Evolutionary conservation across 2,329 filamentous ascomycete genomes (phyloP).

Genomic region (Nigrospora oryzae): DNA sequence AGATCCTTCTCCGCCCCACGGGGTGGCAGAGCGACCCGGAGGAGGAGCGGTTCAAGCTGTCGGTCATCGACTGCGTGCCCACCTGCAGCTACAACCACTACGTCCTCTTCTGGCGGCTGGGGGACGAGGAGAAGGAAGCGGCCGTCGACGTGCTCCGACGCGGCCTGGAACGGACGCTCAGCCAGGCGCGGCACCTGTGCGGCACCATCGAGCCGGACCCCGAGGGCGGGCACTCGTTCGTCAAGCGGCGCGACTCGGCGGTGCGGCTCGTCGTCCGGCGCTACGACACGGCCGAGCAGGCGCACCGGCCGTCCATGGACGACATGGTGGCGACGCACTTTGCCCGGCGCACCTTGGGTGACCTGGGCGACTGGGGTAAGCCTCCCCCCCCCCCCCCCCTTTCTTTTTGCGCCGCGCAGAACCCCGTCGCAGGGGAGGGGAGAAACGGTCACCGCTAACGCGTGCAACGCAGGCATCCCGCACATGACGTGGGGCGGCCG

Average conservation of each 20-base stretch:
- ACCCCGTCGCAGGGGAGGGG: too few relatives aligned
- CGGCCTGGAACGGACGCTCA: conserved; percentile 23
- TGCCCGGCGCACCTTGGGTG: conserved; percentile 18
- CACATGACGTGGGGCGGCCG: conserved; percentile 30
- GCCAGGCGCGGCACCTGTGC: conserved; percentile 26
- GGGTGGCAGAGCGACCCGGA: conserved; percentile 3
- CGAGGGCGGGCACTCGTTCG: conserved; percentile 24
- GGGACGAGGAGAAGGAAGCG: background rate
- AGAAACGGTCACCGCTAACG: too few relatives aligned
- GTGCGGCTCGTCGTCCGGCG: conserved; percentile 26
- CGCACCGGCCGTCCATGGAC: conserved; percentile 24
- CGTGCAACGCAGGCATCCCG: conserved; percentile 17
- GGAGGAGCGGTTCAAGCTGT: conserved; percentile 2
- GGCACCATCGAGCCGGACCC: conserved; percentile 30
- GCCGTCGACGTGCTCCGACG: conserved; percentile 11
- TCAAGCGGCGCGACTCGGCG: conserved; percentile 23
- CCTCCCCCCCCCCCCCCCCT: too few relatives aligned
- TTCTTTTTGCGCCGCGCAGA: too few relatives aligned
- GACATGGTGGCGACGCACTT: conserved; percentile 28
- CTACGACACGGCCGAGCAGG: conserved; percentile 23
- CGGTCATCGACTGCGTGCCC: background rate
- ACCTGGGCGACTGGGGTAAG: conserved; percentile 4
- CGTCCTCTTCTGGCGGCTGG: conserved; percentile 4
- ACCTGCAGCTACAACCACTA: conserved; percentile 5
- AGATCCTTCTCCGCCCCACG: conserved; percentile 1